These are phyloP conservation scores for Uronychia setigera DNA, from an alignment of 73 alveolate genomes.

Conservation along the genomic window DNA sequence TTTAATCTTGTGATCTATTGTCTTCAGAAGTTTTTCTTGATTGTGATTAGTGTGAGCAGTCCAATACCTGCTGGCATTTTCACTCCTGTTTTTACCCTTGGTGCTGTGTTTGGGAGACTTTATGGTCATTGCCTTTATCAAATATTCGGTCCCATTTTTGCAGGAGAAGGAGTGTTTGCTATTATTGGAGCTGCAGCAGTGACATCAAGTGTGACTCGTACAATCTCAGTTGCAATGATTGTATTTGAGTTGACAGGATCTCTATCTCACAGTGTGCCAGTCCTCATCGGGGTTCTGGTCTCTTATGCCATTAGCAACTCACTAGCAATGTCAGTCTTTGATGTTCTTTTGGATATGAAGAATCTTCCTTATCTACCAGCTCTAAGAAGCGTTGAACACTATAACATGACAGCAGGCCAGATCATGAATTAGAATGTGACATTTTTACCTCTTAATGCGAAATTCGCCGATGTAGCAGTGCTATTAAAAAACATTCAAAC, in stretches of 20 bases:
- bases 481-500: slow-evolving; percentile 17
- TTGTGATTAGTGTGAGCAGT: slow-evolving; percentile 33
- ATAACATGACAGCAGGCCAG: slow-evolving; percentile 81
- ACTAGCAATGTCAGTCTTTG: slow-evolving; percentile 87
- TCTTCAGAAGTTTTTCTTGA: slow-evolving; percentile 10
- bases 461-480: slow-evolving; percentile 23
- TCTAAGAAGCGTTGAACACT: slow-evolving; percentile 73
- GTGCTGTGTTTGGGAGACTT: slow-evolving; percentile 76
- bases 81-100: slow-evolving; percentile 65
- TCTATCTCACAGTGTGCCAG: slow-evolving; percentile 77
- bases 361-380: slow-evolving; percentile 91
- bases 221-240: slow-evolving; percentile 90
- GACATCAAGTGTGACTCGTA: slow-evolving; percentile 85
- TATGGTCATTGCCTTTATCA: slow-evolving; percentile 48
- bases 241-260: slow-evolving; percentile 92
- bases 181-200: slow-evolving; percentile 88
- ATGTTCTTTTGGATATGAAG: slow-evolving; percentile 86
- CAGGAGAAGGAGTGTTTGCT: slow-evolving; percentile 59
- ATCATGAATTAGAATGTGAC: slow-evolving; percentile 70
- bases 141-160: slow-evolving; percentile 10
- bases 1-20: slow-evolving; percentile 6
- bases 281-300: slow-evolving; percentile 77
- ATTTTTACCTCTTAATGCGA: slow-evolving; percentile 41
- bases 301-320: slow-evolving; percentile 81
- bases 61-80: slow-evolving; percentile 79